phyloP scores from a whole-genome alignment of 805 yeast species.

The Sugiyamaella floridensis region DNA sequence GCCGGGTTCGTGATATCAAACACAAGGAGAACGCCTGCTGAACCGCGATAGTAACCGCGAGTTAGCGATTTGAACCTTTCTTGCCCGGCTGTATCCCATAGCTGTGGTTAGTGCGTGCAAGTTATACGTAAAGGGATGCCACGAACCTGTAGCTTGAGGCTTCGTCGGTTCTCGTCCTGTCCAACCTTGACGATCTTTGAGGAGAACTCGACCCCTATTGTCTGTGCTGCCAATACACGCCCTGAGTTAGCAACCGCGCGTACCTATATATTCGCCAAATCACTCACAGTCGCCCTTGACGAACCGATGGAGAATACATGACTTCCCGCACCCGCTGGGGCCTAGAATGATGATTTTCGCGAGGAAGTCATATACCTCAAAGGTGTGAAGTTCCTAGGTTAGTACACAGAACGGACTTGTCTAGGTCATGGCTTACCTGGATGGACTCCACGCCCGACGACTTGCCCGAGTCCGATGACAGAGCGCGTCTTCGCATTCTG shows the following conservation, averaged over 20 bases:
- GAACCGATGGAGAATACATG: conserved; percentile 39
- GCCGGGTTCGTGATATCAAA: conserved; percentile 84
- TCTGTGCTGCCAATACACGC: conserved; percentile 31
- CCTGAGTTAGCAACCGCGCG: conserved; percentile 17
- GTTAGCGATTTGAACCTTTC: conserved; percentile 93
- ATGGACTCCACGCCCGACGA: conserved; percentile 17
- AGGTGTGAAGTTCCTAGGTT: conserved; percentile 17
- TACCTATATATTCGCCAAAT: neutral
- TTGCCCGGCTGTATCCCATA: conserved; percentile 98
- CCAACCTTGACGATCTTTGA: conserved; percentile 33
- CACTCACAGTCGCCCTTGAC: conserved; percentile 31
- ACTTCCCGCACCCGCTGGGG: conserved; percentile 43
- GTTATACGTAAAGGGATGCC: neutral
- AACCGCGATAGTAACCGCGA: conserved; percentile 89
- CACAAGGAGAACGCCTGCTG: conserved; percentile 87
- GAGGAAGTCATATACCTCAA: conserved; percentile 29
- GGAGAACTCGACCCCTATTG: conserved; percentile 36
- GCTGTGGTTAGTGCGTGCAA: conserved; percentile 24
- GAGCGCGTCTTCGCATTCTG: conserved; percentile 21
- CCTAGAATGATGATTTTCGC: conserved; percentile 38
- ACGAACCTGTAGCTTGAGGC: conserved; percentile 55
- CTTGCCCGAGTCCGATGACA: conserved; percentile 20
- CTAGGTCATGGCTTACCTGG: neutral
- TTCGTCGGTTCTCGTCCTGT: conserved; percentile 9
- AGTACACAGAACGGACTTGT: conserved; percentile 12